Evolutionary conservation across 1,284 basidiomycete genomes (phyloP), one percentile per base, ranked within the genome.

Genomic region (Amylostereum chailletii): DNA sequence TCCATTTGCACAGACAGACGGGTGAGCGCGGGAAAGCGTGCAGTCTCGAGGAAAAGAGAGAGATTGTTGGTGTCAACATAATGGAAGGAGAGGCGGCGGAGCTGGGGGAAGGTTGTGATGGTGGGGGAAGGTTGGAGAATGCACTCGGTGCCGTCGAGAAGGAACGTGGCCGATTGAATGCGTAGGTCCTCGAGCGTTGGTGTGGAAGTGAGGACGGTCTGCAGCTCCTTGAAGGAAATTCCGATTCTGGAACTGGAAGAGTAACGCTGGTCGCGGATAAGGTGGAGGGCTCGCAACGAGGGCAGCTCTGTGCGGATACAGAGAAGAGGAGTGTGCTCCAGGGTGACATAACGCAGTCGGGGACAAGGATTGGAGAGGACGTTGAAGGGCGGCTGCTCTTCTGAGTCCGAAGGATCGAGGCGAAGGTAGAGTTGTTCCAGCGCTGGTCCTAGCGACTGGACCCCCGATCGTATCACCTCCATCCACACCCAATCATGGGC

Each of bases 1-100:
- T 64, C 60, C 60, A 63, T 62, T 45, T 58, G 57, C 8, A 65
- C 63, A 1, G 61, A 59, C n/a, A 66, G 58, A 7, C 59, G 55
- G 26, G 51, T 46, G 5, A 66, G 47, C 9, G 54, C 45, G 1
- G 65, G 64, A 1, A 66, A 55, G 11, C 48, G 48, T 7, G 58
- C 59, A 8, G 64, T 54, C 34, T 64, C 62, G 39, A 66, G 59
- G 54, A 66, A 60, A 39, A 64, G 52, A 32, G 59, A 54, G 47
- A 66, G 53, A 47, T 61, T 62, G 41, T 58, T 55, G 3, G 62
- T 53, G 41, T 67, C 64, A 39, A 66, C 55, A 50, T 53, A 54
- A 40, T 62, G 53, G 48, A 64, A 58, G 3, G 59, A 53, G 31
- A 66, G 57, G 7, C 47, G 45, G 7, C 48, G 51, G 30, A 66